Evolutionary conservation across 179 eudicot genomes (phyloP), one percentile per base, ranked within the genome.

Genomic region (Amaranthus tricolor): DNA sequence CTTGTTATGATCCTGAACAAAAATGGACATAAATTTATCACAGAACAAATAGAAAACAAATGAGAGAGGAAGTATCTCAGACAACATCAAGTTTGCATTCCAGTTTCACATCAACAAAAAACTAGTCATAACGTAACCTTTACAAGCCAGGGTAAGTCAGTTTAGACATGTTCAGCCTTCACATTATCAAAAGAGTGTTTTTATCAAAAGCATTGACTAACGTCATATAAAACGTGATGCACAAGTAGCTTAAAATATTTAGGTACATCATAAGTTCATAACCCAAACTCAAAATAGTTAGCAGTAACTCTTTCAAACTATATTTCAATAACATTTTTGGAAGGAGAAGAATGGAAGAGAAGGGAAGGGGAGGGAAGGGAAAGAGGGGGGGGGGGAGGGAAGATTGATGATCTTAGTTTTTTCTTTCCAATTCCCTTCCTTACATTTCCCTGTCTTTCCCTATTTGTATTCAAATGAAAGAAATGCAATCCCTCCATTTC

Each of bases 1-100:
- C 62, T 76, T 91, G 86, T 96, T 96, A 76, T 96, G 99, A 83
- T 91, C 94, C 99, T 96, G 86, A 80, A 73, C 68, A n/a, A 31
- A 63, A 62, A 54, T 11, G 73, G n/a, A 73, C 20, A 40, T 15
- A 56, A 8, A 49, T 47, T 16, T 55, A 12, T 52, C 8, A 31
- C 44, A n/a, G 10, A 60, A 53, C 7, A 62, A 56, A 48, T 50
- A 48, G 51, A 4, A 13, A 6, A 52, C 44, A n/a, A 57, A 43
- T 21, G 20, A 14, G 44, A 16, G 9, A 12, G 57, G 48, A 56
- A 64, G 6, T 66, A 74, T 55, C 45, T 48, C 12, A 74, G 16
- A 16, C 14, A 50, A 65, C 53, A n/a, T 65, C 40, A 50, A 10
- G 24, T 51, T 16, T 2, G 15, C 8, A 6, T 13, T 51, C 8